Evolutionary conservation across 305 asterid species (phyloP).

Genomic region (Fraxinus latifolia): DNA sequence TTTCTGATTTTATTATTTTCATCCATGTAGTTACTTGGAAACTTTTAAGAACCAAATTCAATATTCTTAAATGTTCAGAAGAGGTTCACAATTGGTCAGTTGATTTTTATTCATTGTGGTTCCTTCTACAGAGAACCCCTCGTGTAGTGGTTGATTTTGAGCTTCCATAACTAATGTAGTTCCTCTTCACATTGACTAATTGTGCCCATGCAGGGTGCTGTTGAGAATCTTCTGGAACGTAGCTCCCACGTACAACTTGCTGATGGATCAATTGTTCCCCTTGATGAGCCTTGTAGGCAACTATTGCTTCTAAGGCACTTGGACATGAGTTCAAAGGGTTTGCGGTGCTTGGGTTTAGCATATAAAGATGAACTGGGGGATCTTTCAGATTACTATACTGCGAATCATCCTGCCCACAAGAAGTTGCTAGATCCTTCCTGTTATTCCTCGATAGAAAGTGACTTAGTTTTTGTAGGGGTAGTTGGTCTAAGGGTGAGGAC

Average conservation of each 20-base stretch:
- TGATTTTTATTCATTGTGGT: neutral
- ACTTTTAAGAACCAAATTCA: neutral
- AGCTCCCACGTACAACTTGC: slow-evolving; percentile 65
- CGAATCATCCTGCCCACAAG: slow-evolving; percentile 65
- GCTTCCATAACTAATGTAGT: neutral
- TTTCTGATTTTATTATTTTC: neutral
- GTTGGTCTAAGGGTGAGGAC: slow-evolving; percentile 77
- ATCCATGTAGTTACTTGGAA: neutral
- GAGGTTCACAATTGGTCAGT: neutral
- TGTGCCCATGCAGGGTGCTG: slow-evolving; percentile 68
- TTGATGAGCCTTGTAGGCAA: slow-evolving; percentile 62
- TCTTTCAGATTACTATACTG: slow-evolving; percentile 60
- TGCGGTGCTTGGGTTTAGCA: slow-evolving; percentile 83
- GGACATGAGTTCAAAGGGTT: slow-evolving; percentile 79
- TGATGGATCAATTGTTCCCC: slow-evolving; percentile 57
- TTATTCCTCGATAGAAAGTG: slow-evolving; percentile 69
- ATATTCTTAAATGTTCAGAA: slow-evolving; percentile 1
- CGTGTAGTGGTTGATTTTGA: neutral
- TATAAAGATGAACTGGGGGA: slow-evolving; percentile 77
- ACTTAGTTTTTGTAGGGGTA: slow-evolving; percentile 72
- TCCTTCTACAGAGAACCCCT: neutral
- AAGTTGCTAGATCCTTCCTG: slow-evolving; percentile 72
- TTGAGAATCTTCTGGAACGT: slow-evolving; percentile 81
- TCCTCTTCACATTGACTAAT: neutral
- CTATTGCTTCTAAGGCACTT: slow-evolving; percentile 48